phyloP scores from a whole-genome alignment of 495 filamentous ascomycete genomes.

The Hypoxylon lienhwacheense region DNA sequence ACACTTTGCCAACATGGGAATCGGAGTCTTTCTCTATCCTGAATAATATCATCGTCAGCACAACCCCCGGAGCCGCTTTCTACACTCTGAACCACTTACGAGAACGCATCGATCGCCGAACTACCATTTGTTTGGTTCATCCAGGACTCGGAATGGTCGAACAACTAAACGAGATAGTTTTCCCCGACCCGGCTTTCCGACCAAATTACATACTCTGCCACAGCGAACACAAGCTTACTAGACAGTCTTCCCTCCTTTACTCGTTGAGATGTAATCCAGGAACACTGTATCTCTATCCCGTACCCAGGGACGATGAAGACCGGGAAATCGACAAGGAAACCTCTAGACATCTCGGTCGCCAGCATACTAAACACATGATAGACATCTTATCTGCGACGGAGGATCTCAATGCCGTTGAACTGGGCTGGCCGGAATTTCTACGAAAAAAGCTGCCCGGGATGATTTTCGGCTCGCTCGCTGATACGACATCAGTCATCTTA shows the following conservation, averaged over 20 bases:
- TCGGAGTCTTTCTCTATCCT: conserved; percentile 46
- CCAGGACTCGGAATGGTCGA: conserved; percentile 83
- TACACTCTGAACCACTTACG: conserved; percentile 59
- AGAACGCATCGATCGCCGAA: conserved; percentile 67
- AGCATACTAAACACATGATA: conserved; percentile 36
- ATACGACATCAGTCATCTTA: conserved; percentile 73
- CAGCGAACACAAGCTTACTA: conserved; percentile 61
- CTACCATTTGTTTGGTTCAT: conserved; percentile 79
- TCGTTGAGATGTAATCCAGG: conserved; percentile 32
- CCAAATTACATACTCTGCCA: conserved; percentile 79
- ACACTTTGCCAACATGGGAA: conserved; percentile 2
- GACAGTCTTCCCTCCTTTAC: conserved; percentile 53
- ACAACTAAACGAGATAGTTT: conserved; percentile 66
- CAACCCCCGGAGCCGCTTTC: conserved; percentile 59
- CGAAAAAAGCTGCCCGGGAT: conserved; percentile 68
- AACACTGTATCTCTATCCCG: conserved; percentile 12
- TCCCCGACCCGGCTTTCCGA: conserved; percentile 61
- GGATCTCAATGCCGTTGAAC: conserved; percentile 34
- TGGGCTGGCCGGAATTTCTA: conserved; percentile 36
- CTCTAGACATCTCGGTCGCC: conserved; percentile 28
- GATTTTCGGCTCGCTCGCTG: conserved; percentile 71
- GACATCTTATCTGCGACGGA: conserved; percentile 36
- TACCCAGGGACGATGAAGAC: conserved; percentile 19
- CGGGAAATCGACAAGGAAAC: conserved; percentile 3
- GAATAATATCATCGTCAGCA: conserved; percentile 71